Percentiles rank a stretch among this genome's conserved stretches.
These are phyloP conservation scores for Guadua angustifolia DNA, from an alignment of 176 grass and related monocot genomes.

Conservation along the genomic window DNA sequence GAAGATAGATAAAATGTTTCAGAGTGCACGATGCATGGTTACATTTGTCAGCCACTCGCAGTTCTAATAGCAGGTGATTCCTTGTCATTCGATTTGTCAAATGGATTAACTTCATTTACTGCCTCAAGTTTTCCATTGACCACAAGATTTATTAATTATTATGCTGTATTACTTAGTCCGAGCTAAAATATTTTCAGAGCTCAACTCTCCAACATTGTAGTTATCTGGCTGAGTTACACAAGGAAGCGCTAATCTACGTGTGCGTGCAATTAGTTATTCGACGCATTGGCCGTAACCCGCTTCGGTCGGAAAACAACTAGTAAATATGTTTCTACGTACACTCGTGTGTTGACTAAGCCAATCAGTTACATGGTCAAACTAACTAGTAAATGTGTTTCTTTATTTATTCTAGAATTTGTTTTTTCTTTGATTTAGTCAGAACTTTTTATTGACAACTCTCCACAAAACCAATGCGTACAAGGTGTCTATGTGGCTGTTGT, in stretches of 20 bases:
- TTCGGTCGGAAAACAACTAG: too few relatives aligned
- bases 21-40: conserved; percentile 85
- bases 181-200: not conserved
- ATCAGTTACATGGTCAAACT: too few relatives aligned
- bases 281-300: too few relatives aligned
- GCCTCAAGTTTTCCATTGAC: not conserved
- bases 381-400: too few relatives aligned
- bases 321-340: too few relatives aligned
- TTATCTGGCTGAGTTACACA: not conserved
- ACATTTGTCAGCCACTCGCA: conserved; percentile 94
- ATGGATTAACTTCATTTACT: not conserved
- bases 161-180: not conserved
- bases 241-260: too few relatives aligned
- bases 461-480: conserved; percentile 1
- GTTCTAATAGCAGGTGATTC: conserved; percentile 59
- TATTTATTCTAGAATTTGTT: too few relatives aligned
- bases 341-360: too few relatives aligned
- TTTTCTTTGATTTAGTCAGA: too few relatives aligned
- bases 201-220: not conserved
- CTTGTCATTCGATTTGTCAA: not conserved
- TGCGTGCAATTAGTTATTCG: too few relatives aligned
- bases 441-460: not conserved
- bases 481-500: conserved; percentile 3
- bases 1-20: conserved; percentile 89
- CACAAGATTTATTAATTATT: not conserved